Base-by-base conservation (phyloP, 2,329 filamentous ascomycete genomes). In the Podosphaera fusca region DNA sequence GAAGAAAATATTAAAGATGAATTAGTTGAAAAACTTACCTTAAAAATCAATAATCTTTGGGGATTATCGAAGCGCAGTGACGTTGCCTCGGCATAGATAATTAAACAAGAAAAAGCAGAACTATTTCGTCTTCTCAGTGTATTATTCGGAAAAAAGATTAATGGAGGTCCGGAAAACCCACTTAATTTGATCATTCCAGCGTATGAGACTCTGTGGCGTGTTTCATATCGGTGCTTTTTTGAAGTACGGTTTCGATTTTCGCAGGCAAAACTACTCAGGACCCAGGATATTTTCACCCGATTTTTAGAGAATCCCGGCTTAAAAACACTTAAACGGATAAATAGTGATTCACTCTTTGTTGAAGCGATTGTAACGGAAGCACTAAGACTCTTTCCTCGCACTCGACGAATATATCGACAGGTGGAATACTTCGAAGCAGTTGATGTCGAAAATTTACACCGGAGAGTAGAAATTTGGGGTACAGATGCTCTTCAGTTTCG, bases 361-460 rank as follows among this genome's bases (percentile, higher is more conserved):
- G 52, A 58, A 38, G 10, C 46, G 21, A 58, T 60, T 8, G 38
- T 60, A n/a, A 34, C 38, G 6, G 61, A 63, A 56, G 50, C 56
- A 9, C 57, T 63, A 1, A 56, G 60, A 5, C 55, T 63, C 3
- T 62, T 62, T 49, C 61, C 61, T 8, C 61, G 59, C 6, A 61
- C 57, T 2, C 54, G 56, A 29, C 46, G 59, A 5, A 60, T 63
- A n/a, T 58, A 62, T 47, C 45, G 58, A 3, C 36, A 56, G 12
- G 30, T 42, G 1, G n/a, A 58, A 1, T 10, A 55, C 2, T 42
- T 40, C 1, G n/a, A 55, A 10, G 55, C 55, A 30, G 51, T 61
- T 21, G 60, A 63, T 46, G 46, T 62, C 14, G 59, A 63, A 47
- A 34, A 34, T n/a, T 29, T 62, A 7, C 62, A 63, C 35, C 59